Percentiles rank a stretch among this genome's conserved stretches.
phyloP scores from a whole-genome alignment of 2,329 filamentous ascomycete genomes.

The Cordyceps militaris region DNA sequence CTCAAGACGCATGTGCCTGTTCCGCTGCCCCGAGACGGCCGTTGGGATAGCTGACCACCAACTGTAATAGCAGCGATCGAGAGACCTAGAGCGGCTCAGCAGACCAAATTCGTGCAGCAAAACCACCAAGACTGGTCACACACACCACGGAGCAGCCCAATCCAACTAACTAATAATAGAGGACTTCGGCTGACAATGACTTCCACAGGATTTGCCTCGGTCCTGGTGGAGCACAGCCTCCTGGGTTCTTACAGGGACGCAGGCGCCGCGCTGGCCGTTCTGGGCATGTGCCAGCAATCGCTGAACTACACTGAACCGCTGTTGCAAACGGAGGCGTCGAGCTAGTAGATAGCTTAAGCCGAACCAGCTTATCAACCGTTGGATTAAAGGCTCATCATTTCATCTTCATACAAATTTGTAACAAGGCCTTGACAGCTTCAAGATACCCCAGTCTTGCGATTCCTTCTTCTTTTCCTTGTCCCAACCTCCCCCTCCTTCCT shows the following conservation, averaged over 20 bases:
- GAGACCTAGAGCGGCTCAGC: background rate
- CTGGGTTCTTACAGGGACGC: background rate
- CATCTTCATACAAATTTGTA: background rate
- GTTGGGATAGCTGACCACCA: background rate
- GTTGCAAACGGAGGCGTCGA: background rate
- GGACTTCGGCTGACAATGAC: background rate
- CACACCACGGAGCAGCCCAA: background rate
- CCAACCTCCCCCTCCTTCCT: background rate
- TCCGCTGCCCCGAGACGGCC: constrained; percentile 9
- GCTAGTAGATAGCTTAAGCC: background rate
- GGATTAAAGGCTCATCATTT: constrained; percentile 1
- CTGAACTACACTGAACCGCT: too few relatives aligned
- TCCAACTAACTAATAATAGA: background rate
- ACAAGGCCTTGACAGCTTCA: background rate
- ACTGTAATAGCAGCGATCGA: background rate
- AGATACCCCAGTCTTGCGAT: background rate
- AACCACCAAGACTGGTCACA: background rate
- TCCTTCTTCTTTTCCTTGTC: background rate
- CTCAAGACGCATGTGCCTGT: constrained; percentile 8
- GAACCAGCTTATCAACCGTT: constrained; percentile 2
- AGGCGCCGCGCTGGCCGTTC: background rate
- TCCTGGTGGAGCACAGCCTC: constrained; percentile 2
- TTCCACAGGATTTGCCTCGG: constrained; percentile 4
- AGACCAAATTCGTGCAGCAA: background rate
- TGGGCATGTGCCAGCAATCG: constrained; percentile 3